Base-by-base conservation (phyloP, 495 filamentous ascomycete genomes). In the Astrocystis sublimbata region DNA sequence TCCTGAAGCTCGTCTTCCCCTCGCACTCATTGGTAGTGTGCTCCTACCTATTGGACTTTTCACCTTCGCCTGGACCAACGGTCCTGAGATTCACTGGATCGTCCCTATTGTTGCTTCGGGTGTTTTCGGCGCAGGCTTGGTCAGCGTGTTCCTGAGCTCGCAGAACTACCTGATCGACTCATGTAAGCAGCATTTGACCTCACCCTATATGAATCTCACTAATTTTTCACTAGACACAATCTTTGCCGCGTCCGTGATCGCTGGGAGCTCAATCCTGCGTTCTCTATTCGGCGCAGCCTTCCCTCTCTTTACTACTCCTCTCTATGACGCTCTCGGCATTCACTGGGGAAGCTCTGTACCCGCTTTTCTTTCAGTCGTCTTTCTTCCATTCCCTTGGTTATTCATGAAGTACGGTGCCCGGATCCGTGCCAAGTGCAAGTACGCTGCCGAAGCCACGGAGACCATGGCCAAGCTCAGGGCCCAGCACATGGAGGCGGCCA, bases 261-360 rank as follows among this genome's bases (percentile, higher is more conserved):
- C 88, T 4, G 87, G 86, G 19, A 88, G 87, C 73, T 81, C 84
- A 7, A 82, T 91, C 23, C 70, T 91, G 41, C 60, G 73, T 19
- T 69, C 72, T 31, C 63, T 79, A 17, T 92, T 93, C 70, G 91
- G 92, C 67, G 88, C 90, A n/a, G 88, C 83, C 0, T 94, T 96
- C 78, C 92, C 91, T 2, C 79, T 96, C 0, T 94, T 96, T 79
- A 93, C 91, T 3, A 84, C 82, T 0, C 66, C 88, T 59, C 90
- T 94, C 88, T 94, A 91, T 72, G 35, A 78, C 6, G 79, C 86
- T 68, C 82, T 96, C 1, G 90, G 91, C 60, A 86, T 89, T 61
- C 89, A 93, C 78, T 93, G 90, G 91, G 91, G 89, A 4, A 88
- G 84, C 17, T 85, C 83, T 1, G 81, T 96, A 49, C 89, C 90